Base-by-base conservation (phyloP, 176 grass and related monocot genomes). In the Paspalum vaginatum region DNA sequence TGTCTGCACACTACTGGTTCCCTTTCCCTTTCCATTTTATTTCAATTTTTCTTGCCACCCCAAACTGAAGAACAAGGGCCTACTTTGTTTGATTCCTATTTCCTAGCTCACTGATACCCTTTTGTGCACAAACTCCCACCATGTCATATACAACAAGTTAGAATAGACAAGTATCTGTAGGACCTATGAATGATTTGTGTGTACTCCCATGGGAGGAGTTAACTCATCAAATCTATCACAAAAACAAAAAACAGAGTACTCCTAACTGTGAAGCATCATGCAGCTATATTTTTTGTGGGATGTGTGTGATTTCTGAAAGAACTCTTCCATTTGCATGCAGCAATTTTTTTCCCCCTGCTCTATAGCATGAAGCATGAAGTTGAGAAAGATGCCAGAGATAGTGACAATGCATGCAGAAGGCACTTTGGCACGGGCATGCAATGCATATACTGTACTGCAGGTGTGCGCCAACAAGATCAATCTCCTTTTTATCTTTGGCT, bases 41-140 rank as follows among this genome's bases (percentile, higher is more conserved):
- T 83, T 79, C 61, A 18, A 52, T 32, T 26, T 76, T 61, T 17
- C 72, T 65, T 70, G 72, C 79, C 32, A 26, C 25, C 78, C 78
- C 54, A 80, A 75, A 70, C 52, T 76, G 76, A 75, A 63, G 87
- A 85, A 80, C 69, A 71, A 76, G 39, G 71, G 6, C 76, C 70
- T 69, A 38, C 76, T 78, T 80, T 85, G 76, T 80, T 84, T 85
- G 87, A 85, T 89, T 70, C 69, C 60, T n/a, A n/a, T n/a, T n/a
- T n/a, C n/a, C n/a, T n/a, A n/a, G n/a, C n/a, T 55, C 52, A 16
- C 49, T 50, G 46, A 26, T 27, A 22, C 20, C 18, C 43, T 81
- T 76, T 89, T 71, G 54, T 59, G 77, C 64, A 71, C 65, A 65
- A 60, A 77, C 87, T 85, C 26, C 82, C 40, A 85, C 58, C 51